These are phyloP conservation scores for Knufia fluminis DNA, from an alignment of 2,329 filamentous ascomycete species.

Conservation along the genomic window DNA sequence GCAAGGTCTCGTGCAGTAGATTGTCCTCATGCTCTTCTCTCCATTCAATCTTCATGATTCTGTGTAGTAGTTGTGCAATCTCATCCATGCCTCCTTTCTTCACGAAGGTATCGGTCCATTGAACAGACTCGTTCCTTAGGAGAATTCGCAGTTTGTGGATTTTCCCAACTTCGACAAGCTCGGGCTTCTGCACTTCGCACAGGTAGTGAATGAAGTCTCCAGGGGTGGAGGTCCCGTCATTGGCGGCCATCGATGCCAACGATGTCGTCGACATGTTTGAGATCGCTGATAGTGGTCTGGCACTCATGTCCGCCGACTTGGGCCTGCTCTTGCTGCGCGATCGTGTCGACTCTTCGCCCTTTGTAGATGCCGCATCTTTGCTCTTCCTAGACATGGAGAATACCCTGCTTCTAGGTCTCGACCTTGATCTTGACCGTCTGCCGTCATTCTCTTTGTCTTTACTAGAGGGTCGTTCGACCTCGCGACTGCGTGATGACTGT, in stretches of 20 bases:
- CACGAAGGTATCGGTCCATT: constrained; percentile 91
- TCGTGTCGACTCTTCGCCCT: constrained; percentile 53
- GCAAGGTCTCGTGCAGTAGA: constrained; percentile 79
- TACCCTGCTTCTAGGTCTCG: constrained; percentile 58
- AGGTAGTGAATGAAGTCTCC: constrained; percentile 81
- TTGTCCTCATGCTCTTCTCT: constrained; percentile 94
- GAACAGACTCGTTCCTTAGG: constrained; percentile 86
- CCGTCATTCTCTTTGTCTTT: constrained; percentile 33
- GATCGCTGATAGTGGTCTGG: constrained; percentile 49
- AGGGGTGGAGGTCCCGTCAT: constrained; percentile 65
- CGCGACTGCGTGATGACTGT: constrained; percentile 29
- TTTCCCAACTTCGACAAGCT: constrained; percentile 84
- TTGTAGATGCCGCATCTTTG: constrained; percentile 55
- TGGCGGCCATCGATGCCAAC: constrained; percentile 44
- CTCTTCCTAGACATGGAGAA: constrained; percentile 64
- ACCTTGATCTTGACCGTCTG: constrained; percentile 38
- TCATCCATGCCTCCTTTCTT: constrained; percentile 84
- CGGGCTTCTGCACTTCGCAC: constrained; percentile 68
- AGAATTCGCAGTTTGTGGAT: constrained; percentile 85
- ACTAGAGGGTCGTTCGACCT: constrained; percentile 34
- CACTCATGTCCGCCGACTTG: constrained; percentile 56
- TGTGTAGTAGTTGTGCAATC: constrained; percentile 73
- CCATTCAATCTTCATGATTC: constrained; percentile 96
- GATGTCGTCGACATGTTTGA: constrained; percentile 47
- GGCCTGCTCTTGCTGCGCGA: constrained; percentile 40